These are phyloP conservation scores for Eucalyptus tenuipes DNA, from an alignment of 345 rosid species.

Conservation along the genomic window DNA sequence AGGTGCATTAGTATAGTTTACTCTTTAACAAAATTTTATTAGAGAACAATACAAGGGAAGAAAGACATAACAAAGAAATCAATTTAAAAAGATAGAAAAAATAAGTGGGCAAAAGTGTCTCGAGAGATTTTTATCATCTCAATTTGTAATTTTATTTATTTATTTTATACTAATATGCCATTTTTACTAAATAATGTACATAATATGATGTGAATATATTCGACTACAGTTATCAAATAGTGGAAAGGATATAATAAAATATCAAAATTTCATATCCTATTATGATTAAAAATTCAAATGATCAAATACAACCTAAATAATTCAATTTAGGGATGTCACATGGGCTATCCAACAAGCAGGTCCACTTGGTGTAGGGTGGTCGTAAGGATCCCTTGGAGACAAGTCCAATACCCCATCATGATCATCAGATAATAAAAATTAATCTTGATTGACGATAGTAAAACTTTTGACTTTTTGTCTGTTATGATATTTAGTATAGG, in stretches of 20 bases:
- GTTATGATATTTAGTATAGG: background rate
- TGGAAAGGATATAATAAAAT: fast-evolving
- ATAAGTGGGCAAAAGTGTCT: too few relatives aligned
- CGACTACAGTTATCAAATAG: fast-evolving
- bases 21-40: too few relatives aligned
- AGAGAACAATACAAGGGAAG: too few relatives aligned
- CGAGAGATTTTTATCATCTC: too few relatives aligned
- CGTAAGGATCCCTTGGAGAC: background rate
- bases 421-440: background rate
- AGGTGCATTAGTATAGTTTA: too few relatives aligned
- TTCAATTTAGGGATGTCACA: background rate
- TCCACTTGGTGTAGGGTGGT: background rate
- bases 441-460: background rate
- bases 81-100: too few relatives aligned
- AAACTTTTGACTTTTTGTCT: background rate
- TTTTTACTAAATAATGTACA: too few relatives aligned
- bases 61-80: too few relatives aligned
- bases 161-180: too few relatives aligned
- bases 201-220: too few relatives aligned
- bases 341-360: background rate
- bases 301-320: too few relatives aligned
- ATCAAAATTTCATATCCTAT: too few relatives aligned
- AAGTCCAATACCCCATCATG: background rate
- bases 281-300: fast-evolving
- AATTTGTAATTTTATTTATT: fast-evolving